Conservation (phyloP, 139 green algal genomes). For the Haematococcus lacustris region DNA sequence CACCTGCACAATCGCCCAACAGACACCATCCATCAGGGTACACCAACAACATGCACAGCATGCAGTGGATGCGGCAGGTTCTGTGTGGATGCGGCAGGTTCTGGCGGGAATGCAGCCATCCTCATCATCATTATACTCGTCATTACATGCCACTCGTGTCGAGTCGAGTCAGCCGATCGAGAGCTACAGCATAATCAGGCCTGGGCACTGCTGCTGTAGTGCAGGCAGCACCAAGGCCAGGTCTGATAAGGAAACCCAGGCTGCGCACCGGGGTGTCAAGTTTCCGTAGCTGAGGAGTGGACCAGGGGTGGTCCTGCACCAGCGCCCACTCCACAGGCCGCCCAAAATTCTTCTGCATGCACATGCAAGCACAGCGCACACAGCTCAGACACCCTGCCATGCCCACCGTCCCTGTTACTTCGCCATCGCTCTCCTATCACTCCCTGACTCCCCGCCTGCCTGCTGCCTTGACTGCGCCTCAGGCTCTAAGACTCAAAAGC, state of each 20-base stretch:
- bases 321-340: constrained; percentile 82
- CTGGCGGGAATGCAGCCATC: too few species aligned
- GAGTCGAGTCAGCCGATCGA: not conserved
- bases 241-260: not conserved
- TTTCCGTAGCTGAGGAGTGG: constrained; percentile 63
- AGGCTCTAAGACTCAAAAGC: not conserved
- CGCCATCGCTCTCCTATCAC: not conserved
- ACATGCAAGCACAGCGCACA: not conserved
- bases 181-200: too few species aligned
- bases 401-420: not conserved
- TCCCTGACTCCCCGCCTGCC: not conserved
- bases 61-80: not conserved
- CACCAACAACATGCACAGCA: not conserved
- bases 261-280: constrained; percentile 50
- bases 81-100: not conserved
- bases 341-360: constrained; percentile 83
- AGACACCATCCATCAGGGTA: not conserved
- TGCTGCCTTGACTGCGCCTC: not conserved
- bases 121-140: not conserved
- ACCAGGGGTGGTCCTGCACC: constrained; percentile 83
- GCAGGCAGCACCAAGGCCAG: not conserved
- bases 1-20: not conserved
- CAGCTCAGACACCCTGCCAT: not conserved
- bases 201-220: not conserved
- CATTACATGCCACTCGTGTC: not conserved